A percentile compares a stretch with the other conserved stretches of the same genome.
Conservation (phyloP, 768 basidiomycete species). For the Hygrocybe punicea region DNA sequence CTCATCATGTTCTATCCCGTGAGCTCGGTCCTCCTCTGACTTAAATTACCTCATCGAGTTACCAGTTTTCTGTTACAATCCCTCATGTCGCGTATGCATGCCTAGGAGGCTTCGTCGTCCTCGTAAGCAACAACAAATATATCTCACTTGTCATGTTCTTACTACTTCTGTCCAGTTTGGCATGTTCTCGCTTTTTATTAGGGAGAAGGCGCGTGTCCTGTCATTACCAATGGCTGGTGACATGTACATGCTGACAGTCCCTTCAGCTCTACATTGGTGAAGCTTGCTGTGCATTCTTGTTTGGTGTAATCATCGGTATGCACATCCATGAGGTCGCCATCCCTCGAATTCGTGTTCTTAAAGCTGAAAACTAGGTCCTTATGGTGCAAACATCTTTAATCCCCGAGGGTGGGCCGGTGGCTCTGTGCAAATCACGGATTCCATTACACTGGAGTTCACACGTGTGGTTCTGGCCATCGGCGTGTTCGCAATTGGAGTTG, state of each 20-base stretch:
- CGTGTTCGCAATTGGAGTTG: constrained; percentile 97
- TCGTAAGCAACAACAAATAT: constrained; percentile 41
- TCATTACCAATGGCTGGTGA: background rate
- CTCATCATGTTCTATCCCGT: constrained; percentile 1
- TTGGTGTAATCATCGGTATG: constrained; percentile 85
- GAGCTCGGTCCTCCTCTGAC: background rate
- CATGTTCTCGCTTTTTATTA: constrained; percentile 90
- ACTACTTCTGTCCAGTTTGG: constrained; percentile 59
- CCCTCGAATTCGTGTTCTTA: constrained; percentile 6
- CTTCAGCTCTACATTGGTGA: constrained; percentile 86
- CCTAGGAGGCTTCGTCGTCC: constrained; percentile 64
- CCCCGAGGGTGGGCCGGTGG: constrained; percentile 70
- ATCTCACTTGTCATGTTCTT: background rate
- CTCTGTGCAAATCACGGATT: constrained; percentile 51
- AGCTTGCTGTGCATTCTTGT: constrained; percentile 91
- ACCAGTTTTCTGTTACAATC: constrained; percentile 47
- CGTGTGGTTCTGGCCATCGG: constrained; percentile 93
- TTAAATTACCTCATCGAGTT: background rate
- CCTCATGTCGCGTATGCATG: constrained; percentile 65
- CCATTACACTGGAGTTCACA: constrained; percentile 86
- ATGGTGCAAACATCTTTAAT: constrained; percentile 76
- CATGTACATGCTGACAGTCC: background rate
- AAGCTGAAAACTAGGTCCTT: constrained; percentile 55
- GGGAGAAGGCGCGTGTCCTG: constrained; percentile 63
- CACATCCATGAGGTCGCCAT: constrained; percentile 9